phyloP scores from a whole-genome alignment of 805 yeast genomes.

The Lachancea sp. region DNA sequence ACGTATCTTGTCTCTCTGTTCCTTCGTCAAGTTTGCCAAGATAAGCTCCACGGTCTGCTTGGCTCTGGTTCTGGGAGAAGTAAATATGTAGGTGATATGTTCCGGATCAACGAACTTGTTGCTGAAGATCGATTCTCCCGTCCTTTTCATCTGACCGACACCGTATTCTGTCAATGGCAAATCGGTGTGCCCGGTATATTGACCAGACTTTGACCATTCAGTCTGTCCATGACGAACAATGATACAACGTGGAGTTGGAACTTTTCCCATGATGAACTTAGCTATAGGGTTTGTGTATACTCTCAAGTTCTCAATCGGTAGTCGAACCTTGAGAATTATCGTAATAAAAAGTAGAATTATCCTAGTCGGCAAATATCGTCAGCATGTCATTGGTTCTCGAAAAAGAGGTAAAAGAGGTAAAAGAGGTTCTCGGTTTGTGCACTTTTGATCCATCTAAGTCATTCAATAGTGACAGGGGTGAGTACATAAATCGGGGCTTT shows the following conservation, averaged over 20 bases:
- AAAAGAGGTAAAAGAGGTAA: too few relatives aligned
- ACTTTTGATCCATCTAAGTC: too few relatives aligned
- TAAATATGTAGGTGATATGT: conserved; percentile 55
- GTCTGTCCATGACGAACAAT: conserved; percentile 86
- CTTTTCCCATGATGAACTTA: conserved; percentile 17
- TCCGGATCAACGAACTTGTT: conserved; percentile 57
- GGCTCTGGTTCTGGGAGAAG: conserved; percentile 82
- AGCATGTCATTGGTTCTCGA: too few relatives aligned
- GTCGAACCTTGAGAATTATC: too few relatives aligned
- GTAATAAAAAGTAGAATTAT: too few relatives aligned
- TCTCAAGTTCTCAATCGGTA: too few relatives aligned
- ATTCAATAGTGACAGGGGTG: too few relatives aligned
- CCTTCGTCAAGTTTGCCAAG: conserved; percentile 42
- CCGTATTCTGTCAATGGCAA: conserved; percentile 73
- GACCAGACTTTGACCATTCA: conserved; percentile 93
- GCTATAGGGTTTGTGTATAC: too few relatives aligned
- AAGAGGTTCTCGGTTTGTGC: too few relatives aligned
- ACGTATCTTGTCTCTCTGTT: conserved; percentile 38
- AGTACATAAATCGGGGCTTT: too few relatives aligned
- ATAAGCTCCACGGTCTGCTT: conserved; percentile 64
- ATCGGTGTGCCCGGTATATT: conserved; percentile 83
- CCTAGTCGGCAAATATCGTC: too few relatives aligned
- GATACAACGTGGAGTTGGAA: conserved; percentile 58
- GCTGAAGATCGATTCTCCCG: conserved; percentile 61
- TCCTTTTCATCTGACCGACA: conserved; percentile 62